Evolutionary conservation across 768 basidiomycete genomes (phyloP).

Genomic region (Naematelia aurantialba): DNA sequence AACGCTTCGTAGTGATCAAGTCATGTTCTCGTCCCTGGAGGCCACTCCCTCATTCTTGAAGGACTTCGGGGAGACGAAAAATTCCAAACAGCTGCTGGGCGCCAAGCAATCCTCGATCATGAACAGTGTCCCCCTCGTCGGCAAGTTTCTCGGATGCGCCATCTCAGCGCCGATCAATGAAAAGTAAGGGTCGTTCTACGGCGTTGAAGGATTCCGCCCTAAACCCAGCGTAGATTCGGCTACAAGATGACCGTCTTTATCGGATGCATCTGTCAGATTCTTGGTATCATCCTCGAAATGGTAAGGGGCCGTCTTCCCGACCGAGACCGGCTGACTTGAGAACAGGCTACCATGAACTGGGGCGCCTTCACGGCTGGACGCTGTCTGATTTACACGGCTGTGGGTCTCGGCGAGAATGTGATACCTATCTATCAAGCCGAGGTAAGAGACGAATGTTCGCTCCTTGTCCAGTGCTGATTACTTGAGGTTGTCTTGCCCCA

Average conservation of each 20-base stretch:
- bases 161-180: constrained; percentile 20
- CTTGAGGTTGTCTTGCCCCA: background rate
- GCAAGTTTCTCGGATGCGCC: constrained; percentile 14
- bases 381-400: constrained; percentile 4
- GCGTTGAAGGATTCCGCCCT: background rate
- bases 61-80: constrained; percentile 8
- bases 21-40: constrained; percentile 14
- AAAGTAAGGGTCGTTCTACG: background rate
- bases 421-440: constrained; percentile 12
- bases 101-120: constrained; percentile 18
- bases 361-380: constrained; percentile 8
- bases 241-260: constrained; percentile 13
- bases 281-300: constrained; percentile 18
- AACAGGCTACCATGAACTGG: background rate
- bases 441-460: background rate
- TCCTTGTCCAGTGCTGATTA: background rate
- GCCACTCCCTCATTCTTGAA: constrained; percentile 16
- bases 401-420: constrained; percentile 5
- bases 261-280: constrained; percentile 10
- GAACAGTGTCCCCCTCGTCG: constrained; percentile 23
- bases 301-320: background rate
- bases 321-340: constrained; percentile 12
- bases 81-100: background rate
- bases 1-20: constrained; percentile 14
- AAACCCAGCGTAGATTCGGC: constrained; percentile 9